Conservation (phyloP, 257 asterid genomes). For the Mitragyna speciosa region DNA sequence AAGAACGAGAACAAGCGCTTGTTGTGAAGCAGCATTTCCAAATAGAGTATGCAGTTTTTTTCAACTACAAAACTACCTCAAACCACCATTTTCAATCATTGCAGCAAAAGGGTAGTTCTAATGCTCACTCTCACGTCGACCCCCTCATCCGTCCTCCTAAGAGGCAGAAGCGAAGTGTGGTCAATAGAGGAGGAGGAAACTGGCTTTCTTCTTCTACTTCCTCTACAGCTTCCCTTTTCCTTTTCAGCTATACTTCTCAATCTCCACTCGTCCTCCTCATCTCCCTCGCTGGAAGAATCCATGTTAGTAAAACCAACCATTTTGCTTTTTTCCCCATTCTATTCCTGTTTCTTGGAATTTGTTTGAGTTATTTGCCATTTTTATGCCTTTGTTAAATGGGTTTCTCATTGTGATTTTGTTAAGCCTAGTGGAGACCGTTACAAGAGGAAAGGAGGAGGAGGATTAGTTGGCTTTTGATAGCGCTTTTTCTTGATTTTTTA, state of each 20-base stretch:
- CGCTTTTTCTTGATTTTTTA: no score
- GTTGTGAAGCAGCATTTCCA: background rate
- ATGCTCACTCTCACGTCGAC: background rate
- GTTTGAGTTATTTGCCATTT: no score
- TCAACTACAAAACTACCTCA: background rate
- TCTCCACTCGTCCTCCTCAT: slow-evolving; percentile 11
- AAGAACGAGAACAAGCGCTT: background rate
- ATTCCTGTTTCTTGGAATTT: no score
- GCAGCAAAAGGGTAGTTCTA: background rate
- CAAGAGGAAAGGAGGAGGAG: no score
- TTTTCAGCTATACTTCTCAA: background rate
- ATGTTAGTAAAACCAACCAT: background rate
- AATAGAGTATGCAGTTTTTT: slow-evolving; percentile 9
- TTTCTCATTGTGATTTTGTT: no score
- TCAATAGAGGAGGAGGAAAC: background rate
- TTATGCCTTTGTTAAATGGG: no score
- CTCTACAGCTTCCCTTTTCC: background rate
- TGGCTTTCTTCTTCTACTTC: slow-evolving; percentile 19
- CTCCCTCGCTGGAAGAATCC: slow-evolving; percentile 7
- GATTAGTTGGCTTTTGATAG: no score
- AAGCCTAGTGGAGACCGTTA: no score
- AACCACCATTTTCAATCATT: background rate
- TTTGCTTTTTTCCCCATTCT: background rate
- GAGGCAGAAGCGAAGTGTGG: no score
- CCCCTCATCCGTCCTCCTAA: background rate